phyloP scores from a whole-genome alignment of 129 eudicot genomes.

The Smallanthus sonchifolius region DNA sequence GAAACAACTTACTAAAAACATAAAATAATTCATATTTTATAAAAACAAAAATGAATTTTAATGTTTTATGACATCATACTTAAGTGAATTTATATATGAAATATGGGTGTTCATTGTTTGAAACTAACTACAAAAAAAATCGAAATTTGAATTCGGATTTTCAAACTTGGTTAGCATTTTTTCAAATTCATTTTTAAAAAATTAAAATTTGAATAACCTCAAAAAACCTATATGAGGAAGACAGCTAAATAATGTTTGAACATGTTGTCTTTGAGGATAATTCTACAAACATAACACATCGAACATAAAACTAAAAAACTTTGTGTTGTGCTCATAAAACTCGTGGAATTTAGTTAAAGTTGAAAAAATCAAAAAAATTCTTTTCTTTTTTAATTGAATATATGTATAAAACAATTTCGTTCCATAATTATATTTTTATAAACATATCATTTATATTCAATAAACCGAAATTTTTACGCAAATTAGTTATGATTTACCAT shows the following conservation, averaged over 20 bases:
- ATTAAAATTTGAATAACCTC: too few species aligned
- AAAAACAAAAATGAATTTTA: neutral
- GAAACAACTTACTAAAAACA: neutral
- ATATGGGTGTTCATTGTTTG: too few species aligned
- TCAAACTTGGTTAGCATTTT: too few species aligned
- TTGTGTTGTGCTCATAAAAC: neutral
- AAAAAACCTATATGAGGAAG: too few species aligned
- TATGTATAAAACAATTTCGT: neutral
- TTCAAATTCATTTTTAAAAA: too few species aligned
- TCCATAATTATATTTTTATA: neutral
- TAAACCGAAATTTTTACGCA: neutral
- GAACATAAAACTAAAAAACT: neutral
- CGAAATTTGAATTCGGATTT: too few species aligned
- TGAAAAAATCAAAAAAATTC: neutral
- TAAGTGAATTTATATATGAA: too few species aligned
- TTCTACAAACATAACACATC: neutral
- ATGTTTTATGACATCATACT: neutral
- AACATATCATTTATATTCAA: neutral
- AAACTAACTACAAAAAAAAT: too few species aligned
- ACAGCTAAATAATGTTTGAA: neutral
- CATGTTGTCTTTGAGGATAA: neutral
- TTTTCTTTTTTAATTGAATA: neutral
- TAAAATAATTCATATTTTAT: neutral
- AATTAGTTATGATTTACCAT: neutral
- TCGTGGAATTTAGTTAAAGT: neutral